phyloP scores from a whole-genome alignment of 2,329 filamentous ascomycete species.

The Aspergillus piperis region DNA sequence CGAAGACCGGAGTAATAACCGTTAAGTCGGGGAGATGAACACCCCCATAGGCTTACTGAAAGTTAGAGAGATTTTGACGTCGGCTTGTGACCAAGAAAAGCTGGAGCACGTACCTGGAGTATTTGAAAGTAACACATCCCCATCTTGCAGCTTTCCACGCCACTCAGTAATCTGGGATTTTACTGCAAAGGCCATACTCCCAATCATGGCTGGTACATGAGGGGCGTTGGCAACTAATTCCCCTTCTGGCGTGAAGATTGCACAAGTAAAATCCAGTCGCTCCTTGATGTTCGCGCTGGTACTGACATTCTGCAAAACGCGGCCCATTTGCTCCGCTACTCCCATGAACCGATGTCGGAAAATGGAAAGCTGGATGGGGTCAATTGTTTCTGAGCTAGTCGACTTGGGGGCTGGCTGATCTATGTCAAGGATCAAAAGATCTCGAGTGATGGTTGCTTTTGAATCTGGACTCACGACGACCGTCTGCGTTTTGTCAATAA shows the following conservation, averaged over 20 bases:
- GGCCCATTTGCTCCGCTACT: conserved; percentile 82
- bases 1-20: conserved; percentile 65
- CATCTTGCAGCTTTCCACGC: neutral
- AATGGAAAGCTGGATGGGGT: conserved; percentile 76
- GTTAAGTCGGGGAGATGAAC: neutral
- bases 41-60: neutral
- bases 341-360: conserved; percentile 84
- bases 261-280: conserved; percentile 80
- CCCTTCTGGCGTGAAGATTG: conserved; percentile 72
- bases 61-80: neutral
- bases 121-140: neutral
- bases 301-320: conserved; percentile 75
- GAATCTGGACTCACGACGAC: conserved; percentile 55
- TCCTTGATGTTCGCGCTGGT: conserved; percentile 79
- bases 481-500: conserved; percentile 48
- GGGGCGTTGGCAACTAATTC: conserved; percentile 68
- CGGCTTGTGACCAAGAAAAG: neutral
- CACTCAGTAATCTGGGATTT: neutral
- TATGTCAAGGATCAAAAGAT: too few species aligned
- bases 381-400: conserved; percentile 28
- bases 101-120: neutral
- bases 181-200: neutral
- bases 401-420: too few species aligned
- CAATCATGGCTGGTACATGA: conserved; percentile 59
- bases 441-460: too few species aligned